These are phyloP conservation scores for Coprinellus aureogranulatus DNA, from an alignment of 768 basidiomycete species.

Conservation along the genomic window DNA sequence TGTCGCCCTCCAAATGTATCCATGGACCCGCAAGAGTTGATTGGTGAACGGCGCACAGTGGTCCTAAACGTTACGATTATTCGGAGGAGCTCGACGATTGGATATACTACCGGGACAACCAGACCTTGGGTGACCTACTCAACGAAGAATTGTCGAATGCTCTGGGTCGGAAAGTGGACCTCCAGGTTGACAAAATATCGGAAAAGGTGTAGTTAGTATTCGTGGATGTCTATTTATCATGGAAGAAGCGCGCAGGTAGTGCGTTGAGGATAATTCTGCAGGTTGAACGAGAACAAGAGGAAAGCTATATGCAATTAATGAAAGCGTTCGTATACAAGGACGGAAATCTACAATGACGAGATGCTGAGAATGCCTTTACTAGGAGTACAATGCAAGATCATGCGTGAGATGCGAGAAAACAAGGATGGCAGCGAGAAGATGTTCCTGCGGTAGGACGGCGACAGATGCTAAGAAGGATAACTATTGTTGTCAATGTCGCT, in stretches of 20 bases:
- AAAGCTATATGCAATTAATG: no score
- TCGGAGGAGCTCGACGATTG: slow-evolving; percentile 54
- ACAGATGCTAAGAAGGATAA: slow-evolving; percentile 3
- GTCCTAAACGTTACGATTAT: slow-evolving; percentile 91
- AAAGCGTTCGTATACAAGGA: slow-evolving; percentile 2
- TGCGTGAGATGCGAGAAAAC: neutral
- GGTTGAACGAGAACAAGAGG: no score
- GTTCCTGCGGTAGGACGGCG: neutral
- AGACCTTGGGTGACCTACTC: slow-evolving; percentile 58
- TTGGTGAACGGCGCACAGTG: slow-evolving; percentile 48
- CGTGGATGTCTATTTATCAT: neutral
- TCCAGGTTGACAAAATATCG: slow-evolving; percentile 26
- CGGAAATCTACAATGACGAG: slow-evolving; percentile 4
- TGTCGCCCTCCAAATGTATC: slow-evolving; percentile 13
- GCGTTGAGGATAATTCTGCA: neutral
- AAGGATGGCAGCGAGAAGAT: no score
- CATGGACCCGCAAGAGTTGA: no score
- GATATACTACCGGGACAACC: slow-evolving; percentile 73
- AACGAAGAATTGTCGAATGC: slow-evolving; percentile 59
- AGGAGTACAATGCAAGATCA: neutral
- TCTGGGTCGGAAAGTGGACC: slow-evolving; percentile 28
- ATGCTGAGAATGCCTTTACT: neutral
- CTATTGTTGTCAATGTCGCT: slow-evolving; percentile 22
- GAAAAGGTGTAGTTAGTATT: slow-evolving; percentile 10
- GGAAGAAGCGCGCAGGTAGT: neutral